Base-by-base conservation (phyloP, 805 yeast species). In the Saccharomycopsis microspora region DNA sequence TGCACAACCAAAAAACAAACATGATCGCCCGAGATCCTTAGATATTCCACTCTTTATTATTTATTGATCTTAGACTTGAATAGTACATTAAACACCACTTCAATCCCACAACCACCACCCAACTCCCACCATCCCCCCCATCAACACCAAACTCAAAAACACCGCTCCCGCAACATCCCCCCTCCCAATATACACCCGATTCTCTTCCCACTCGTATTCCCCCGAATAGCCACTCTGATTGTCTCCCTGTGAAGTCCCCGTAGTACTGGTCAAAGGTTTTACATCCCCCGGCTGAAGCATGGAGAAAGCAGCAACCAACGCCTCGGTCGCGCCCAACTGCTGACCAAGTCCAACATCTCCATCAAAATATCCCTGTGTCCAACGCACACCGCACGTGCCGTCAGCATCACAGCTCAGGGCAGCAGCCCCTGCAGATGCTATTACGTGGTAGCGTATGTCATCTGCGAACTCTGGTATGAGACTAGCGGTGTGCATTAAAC, bases 101-200 rank as follows among this genome's bases (percentile, higher is more conserved):
- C 19, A 19, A 19, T 19, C 19, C 19, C 19, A 60, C 89, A 90
- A 82, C 96, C 97, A 88, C 34, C 78, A 68, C 33, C 84, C 73
- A 29, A 88, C 78, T 36, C 80, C 86, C 27, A 80, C 60, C 29
- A 87, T 57, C 3, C 71, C 60, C 1, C 76, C 75, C 54, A 86
- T 61, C 1, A 83, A 78, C 4, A 86, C 63, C 0, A 89, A 94
- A 0, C 97, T 90, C 41, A 86, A 63, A 27, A 89, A 68, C 43
- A 94, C 95, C 1, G 97, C 96, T 44, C 97, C 97, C 1, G 87
- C 96, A 57, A 72, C 75, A 59, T 86, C 96, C 51, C 75, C 78
- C 0, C 68, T 62, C 0, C 77, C 67, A 40, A 88, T 76, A 0
- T 61, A 64, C 43, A 81, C 61, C 41, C 58, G 60, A 55, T 75